Evolutionary conservation across 139 green algal genomes (phyloP), one percentile per base, ranked within the genome.

Genomic region (Chlamydomonas sphaeroides): DNA sequence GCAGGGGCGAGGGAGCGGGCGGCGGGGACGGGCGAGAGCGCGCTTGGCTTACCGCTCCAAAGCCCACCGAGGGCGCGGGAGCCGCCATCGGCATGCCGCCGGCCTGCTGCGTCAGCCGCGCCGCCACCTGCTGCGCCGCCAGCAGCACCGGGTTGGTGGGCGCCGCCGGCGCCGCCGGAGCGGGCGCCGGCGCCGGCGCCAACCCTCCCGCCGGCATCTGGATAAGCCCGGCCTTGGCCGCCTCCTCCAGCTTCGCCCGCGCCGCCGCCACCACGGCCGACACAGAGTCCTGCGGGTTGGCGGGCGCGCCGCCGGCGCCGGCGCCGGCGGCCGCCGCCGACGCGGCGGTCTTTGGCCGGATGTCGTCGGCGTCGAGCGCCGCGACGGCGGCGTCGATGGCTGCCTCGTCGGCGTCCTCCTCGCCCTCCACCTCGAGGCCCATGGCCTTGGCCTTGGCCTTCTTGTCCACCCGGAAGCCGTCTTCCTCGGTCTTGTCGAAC

Each of bases 401-500:
- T 56, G 25, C 77, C 41, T 85, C 84, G n/a, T 91, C 88, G 0
- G 93, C 93, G 23, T 92, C 87, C 28, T 91, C 89, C 42, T 87
- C 85, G 33, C 90, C 88, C 39, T 90, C 85, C 35, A 89, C 86
- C 48, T 83, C 84, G n/a, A 91, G 66, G 30, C 89, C 85, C 81
- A 91, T 93, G n/a, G 84, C 87, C 78, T 91, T 88, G 42, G 79
- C 79, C 75, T 91, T 88, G 15, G 72, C 78, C 57, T 90, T 73
- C 84, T 95, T 95, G 65, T 86, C 83, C 32, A 69, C 63, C 2
- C 76, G 63, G 48, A 74, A 73, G 2, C 76, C 45, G 63, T 83
- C 76, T 33, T 98, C 96, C 88, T 99, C 97, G 32, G 86, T 76
- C n/a, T 88, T 77, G 88, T 98, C 89, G 78, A 99, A 99, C 89